Percentiles rank a stretch among this genome's conserved stretches.
phyloP scores from a whole-genome alignment of 495 filamentous ascomycete genomes.

The Penicillium goetzii region DNA sequence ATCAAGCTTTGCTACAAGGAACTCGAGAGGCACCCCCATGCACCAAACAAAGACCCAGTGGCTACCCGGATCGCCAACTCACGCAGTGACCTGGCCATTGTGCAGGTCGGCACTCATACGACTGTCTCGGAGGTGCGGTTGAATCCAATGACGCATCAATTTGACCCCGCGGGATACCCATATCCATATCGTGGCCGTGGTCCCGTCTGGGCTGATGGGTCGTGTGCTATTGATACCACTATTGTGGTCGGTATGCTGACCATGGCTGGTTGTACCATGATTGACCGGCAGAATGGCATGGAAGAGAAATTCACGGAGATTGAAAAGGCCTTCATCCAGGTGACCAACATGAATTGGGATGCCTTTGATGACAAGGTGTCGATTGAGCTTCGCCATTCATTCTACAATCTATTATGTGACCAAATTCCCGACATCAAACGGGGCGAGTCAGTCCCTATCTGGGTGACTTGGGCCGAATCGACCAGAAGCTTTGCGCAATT shows the following conservation, averaged over 20 bases:
- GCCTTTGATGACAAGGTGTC: conserved; percentile 21
- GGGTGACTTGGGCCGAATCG: conserved; percentile 27
- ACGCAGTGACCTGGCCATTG: conserved; percentile 18
- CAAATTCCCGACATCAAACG: conserved; percentile 11
- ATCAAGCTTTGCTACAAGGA: conserved; percentile 35
- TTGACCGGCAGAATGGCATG: conserved; percentile 34
- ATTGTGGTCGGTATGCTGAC: conserved; percentile 43
- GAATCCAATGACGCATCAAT: conserved; percentile 8
- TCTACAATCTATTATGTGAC: conserved; percentile 20
- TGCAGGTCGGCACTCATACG: conserved; percentile 22
- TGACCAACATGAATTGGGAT: conserved; percentile 42
- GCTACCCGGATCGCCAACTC: conserved; percentile 23
- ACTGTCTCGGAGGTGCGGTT: conserved; percentile 27
- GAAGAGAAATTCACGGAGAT: conserved; percentile 18
- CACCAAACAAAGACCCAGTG: conserved; percentile 18
- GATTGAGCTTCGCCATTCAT: conserved; percentile 28
- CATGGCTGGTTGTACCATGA: conserved; percentile 42
- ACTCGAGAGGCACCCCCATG: conserved; percentile 36
- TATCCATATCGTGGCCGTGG: conserved; percentile 39
- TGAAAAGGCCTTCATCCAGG: conserved; percentile 40
- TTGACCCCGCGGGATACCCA: conserved; percentile 23
- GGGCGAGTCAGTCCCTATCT: conserved; percentile 15
- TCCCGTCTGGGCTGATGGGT: conserved; percentile 28
- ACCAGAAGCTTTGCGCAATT: conserved; percentile 39
- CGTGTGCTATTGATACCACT: conserved; percentile 36